These are phyloP conservation scores for Conringia planisiliqua DNA, from an alignment of 345 rosid species.

Conservation along the genomic window DNA sequence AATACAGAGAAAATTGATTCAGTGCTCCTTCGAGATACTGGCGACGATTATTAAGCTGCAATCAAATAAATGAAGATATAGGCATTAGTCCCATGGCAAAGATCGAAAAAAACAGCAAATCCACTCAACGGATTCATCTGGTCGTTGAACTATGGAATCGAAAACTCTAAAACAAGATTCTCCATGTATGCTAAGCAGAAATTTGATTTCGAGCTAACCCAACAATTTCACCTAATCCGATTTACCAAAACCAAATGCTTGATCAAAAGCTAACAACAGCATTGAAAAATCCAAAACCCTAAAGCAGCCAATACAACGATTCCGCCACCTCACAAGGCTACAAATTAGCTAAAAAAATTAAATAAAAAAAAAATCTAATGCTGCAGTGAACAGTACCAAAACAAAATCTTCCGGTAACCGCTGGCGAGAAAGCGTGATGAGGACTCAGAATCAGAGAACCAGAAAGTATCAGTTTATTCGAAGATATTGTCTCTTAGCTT, in stretches of 20 bases:
- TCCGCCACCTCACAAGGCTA: background rate
- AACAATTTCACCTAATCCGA: background rate
- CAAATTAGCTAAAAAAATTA: background rate
- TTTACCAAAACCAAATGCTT: background rate
- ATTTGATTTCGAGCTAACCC: background rate
- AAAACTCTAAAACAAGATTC: background rate
- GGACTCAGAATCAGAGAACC: background rate
- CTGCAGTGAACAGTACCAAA: background rate
- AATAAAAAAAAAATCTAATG: background rate
- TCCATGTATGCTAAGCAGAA: background rate
- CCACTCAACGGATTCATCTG: background rate
- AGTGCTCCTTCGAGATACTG: background rate
- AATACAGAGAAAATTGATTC: background rate
- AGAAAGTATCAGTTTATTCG: background rate
- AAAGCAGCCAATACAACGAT: background rate
- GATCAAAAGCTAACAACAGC: background rate
- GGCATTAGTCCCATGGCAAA: background rate
- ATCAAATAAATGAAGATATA: background rate
- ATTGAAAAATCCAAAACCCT: slow-evolving; percentile 17
- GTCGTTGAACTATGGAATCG: background rate
- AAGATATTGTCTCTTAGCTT: background rate
- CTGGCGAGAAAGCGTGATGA: background rate
- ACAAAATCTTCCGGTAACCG: background rate
- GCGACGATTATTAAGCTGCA: background rate
- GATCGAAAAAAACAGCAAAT: background rate